Evolutionary conservation across 2,329 filamentous ascomycete species (phyloP), one percentile per base, ranked within the genome.

Genomic region (Aureobasidium namibiae): DNA sequence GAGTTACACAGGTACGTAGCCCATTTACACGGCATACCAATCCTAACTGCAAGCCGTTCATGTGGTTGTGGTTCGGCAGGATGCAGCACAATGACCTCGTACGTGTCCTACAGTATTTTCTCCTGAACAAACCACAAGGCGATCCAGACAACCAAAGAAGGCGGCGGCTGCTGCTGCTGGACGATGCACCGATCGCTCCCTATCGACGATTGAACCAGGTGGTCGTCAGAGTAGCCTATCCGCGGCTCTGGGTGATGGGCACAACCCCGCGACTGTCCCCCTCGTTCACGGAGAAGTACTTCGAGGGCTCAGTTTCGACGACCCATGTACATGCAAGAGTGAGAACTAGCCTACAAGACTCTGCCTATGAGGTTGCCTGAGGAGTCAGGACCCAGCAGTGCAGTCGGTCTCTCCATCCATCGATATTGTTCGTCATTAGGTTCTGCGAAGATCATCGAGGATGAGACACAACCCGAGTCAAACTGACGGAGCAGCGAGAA

Each of bases 11-110:
- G 39, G 34, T 52, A 52, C 34, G 48, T 52, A 52, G 33, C 48
- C 2, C n/a, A 29, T 8, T 23, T 42, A 54, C 50, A 31, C 36
- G 24, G 50, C 50, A 54, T 39, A 36, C 48, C 24, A 53, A 53
- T 34, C 49, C 24, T 9, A 11, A 11, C 41, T 10, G 50, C 24
- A 42, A 54, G 50, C 50, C 50, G 41, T 52, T 31, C 34, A 23
- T 36, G 50, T 54, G 50, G 50, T 26, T 26, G 11, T 42, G 24
- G 38, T 54, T 54, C n/a, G 34, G 49, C 16, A 54, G 48, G n/a
- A 54, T 54, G 50, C 50, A 54, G 7, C 50, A 54, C 50, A 54
- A 54, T 42, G 33, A 42, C 24, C 26, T 54, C 29, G 50, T 29
- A 42, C 50, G n/a, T n/a, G 24, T 42, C 33, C 24, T 38, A 42